These are phyloP conservation scores for Hypoxylon fuscum DNA, from an alignment of 495 filamentous ascomycete species.

Conservation along the genomic window DNA sequence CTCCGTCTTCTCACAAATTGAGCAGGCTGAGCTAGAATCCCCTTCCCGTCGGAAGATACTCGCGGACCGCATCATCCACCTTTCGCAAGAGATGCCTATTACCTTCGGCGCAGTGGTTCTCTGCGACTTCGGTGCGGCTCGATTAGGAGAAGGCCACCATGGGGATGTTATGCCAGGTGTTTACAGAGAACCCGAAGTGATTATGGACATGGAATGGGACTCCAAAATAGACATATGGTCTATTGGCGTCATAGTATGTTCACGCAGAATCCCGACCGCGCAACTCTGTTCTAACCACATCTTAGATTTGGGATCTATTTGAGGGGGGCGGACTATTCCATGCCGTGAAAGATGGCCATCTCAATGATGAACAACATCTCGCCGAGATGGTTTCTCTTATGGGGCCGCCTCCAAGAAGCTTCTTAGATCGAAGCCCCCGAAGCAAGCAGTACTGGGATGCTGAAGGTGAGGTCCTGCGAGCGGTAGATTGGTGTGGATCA, in stretches of 20 bases:
- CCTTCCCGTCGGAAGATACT: not conserved
- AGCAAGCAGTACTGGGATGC: slow-evolving; percentile 39
- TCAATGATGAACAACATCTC: slow-evolving; percentile 41
- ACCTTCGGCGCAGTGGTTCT: not conserved
- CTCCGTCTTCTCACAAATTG: not conserved
- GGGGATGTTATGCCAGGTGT: slow-evolving; percentile 51
- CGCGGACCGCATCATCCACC: not conserved
- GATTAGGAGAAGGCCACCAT: slow-evolving; percentile 12
- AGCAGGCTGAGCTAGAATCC: not conserved
- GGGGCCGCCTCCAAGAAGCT: slow-evolving; percentile 40
- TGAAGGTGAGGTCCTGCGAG: too few relatives aligned
- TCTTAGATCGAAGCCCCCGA: slow-evolving; percentile 37
- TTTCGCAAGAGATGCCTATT: not conserved
- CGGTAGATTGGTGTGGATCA: too few relatives aligned
- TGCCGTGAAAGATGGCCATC: slow-evolving; percentile 25
- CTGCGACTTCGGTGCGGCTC: slow-evolving; percentile 11
- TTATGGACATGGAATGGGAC: slow-evolving; percentile 56
- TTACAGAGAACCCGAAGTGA: slow-evolving; percentile 59
- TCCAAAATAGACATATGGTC: slow-evolving; percentile 58
- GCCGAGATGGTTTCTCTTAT: slow-evolving; percentile 42
- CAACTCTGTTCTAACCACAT: not conserved
- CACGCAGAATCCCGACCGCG: slow-evolving; percentile 17
- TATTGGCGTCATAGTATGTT: slow-evolving; percentile 52
- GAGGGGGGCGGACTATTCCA: slow-evolving; percentile 40
- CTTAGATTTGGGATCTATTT: slow-evolving; percentile 41